These are phyloP conservation scores for Curvularia eragrostidis DNA, from an alignment of 2,329 filamentous ascomycete genomes.

Conservation along the genomic window DNA sequence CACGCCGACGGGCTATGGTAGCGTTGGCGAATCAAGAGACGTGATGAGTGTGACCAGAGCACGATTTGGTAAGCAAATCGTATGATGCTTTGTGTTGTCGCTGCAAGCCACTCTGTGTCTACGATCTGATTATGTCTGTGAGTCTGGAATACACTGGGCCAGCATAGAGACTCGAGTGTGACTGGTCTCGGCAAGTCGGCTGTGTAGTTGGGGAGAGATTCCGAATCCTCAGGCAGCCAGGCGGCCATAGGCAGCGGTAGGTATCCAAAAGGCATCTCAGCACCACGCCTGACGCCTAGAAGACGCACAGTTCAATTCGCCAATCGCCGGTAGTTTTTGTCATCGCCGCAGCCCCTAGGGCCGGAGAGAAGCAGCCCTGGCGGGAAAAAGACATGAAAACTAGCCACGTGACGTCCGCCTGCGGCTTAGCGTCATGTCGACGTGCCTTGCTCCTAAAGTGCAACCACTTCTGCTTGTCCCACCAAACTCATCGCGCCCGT, in stretches of 20 bases:
- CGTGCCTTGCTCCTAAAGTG: conserved; percentile 24
- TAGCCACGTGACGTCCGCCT: conserved; percentile 27
- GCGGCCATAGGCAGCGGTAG: conserved; percentile 44
- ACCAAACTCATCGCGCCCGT: conserved; percentile 27
- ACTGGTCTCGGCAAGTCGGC: neutral
- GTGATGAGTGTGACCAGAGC: neutral
- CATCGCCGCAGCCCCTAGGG: conserved; percentile 6
- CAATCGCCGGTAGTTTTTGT: conserved; percentile 23
- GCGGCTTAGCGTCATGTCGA: conserved; percentile 20
- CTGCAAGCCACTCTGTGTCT: neutral
- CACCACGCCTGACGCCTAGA: conserved; percentile 11
- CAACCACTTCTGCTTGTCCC: conserved; percentile 24
- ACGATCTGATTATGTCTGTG: neutral
- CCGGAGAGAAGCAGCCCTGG: conserved; percentile 9
- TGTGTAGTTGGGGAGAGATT: neutral
- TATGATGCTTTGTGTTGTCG: neutral
- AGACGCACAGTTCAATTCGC: conserved; percentile 18
- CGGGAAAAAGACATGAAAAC: conserved; percentile 11
- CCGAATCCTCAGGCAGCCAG: conserved; percentile 25
- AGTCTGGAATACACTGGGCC: neutral
- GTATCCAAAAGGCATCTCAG: conserved; percentile 29
- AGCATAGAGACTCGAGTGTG: neutral
- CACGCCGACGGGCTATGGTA: neutral
- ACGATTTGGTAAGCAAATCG: neutral
- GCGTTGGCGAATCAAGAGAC: neutral